Percentiles rank a stretch among this genome's conserved stretches.
These are phyloP conservation scores for Nicotiana paniculata DNA, from an alignment of 257 asterid species.

Conservation along the genomic window DNA sequence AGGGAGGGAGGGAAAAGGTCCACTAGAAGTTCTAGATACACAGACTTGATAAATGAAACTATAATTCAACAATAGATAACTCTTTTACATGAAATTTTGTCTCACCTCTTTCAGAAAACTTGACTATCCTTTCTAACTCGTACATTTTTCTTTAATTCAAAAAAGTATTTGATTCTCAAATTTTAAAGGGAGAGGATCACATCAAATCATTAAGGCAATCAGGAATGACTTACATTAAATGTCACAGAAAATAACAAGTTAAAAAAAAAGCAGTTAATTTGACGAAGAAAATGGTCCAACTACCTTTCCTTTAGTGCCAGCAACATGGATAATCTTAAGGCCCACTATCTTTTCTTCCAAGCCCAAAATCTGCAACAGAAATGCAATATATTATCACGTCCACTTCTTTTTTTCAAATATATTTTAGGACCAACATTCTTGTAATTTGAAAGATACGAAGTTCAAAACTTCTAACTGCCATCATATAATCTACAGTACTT, in stretches of 20 bases:
- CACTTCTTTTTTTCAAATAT: not conserved
- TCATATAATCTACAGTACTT: not conserved
- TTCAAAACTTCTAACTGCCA: not conserved
- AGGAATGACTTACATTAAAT: not conserved
- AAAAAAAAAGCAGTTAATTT: not conserved
- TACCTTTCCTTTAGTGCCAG: slow-evolving; percentile 98
- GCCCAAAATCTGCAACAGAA: slow-evolving; percentile 60
- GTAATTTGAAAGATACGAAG: not conserved
- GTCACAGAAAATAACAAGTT: not conserved
- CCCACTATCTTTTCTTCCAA: slow-evolving; percentile 52
- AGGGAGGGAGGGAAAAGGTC: not conserved
- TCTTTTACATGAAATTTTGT: not conserved
- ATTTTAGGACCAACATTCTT: not conserved
- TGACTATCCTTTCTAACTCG: not conserved
- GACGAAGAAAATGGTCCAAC: not conserved
- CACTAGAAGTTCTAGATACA: not conserved
- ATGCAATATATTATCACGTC: slow-evolving; percentile 6
- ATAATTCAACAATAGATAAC: not conserved
- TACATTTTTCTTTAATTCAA: not conserved
- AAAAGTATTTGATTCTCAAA: not conserved
- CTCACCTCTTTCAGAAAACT: not conserved
- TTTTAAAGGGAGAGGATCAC: not conserved
- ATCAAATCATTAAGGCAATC: not conserved
- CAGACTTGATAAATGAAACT: not conserved
- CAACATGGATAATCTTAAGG: slow-evolving; percentile 75